Percentiles rank a stretch among this genome's conserved stretches.
phyloP scores from a whole-genome alignment of 208 protist genomes.

The Perkinsela sp. region DNA sequence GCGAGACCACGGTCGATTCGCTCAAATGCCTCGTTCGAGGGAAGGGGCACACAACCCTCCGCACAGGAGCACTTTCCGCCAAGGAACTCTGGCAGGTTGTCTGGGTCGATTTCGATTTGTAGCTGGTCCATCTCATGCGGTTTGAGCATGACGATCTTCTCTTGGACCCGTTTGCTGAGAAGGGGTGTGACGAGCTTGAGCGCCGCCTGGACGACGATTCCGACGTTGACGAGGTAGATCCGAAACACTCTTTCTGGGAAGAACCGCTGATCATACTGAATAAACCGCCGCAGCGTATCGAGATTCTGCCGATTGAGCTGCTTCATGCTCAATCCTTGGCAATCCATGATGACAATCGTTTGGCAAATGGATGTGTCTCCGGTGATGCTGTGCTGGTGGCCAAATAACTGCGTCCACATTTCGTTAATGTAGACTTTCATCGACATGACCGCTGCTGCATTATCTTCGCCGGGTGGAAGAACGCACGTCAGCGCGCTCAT shows the following conservation, averaged over 20 bases:
- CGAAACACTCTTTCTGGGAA: background rate
- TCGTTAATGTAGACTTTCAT: background rate
- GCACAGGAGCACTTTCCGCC: background rate
- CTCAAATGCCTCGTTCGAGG: background rate
- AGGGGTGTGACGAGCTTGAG: background rate
- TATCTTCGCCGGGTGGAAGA: background rate
- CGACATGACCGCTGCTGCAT: background rate
- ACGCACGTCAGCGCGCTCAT: background rate
- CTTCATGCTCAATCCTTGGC: background rate
- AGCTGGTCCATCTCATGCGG: background rate
- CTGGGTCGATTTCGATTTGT: background rate
- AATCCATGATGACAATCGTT: background rate
- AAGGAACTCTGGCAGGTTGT: constrained; percentile 1
- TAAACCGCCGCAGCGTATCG: background rate
- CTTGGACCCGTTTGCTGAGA: background rate
- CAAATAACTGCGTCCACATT: background rate
- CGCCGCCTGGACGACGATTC: background rate
- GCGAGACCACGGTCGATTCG: background rate
- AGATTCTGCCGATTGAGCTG: background rate
- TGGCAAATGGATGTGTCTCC: background rate
- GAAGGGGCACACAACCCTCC: background rate
- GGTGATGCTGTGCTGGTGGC: background rate
- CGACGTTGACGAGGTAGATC: background rate
- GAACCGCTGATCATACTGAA: background rate
- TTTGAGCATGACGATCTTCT: constrained; percentile 1